Base-by-base conservation (phyloP, 768 basidiomycete species). In the Macrolepiota albuminosa region DNA sequence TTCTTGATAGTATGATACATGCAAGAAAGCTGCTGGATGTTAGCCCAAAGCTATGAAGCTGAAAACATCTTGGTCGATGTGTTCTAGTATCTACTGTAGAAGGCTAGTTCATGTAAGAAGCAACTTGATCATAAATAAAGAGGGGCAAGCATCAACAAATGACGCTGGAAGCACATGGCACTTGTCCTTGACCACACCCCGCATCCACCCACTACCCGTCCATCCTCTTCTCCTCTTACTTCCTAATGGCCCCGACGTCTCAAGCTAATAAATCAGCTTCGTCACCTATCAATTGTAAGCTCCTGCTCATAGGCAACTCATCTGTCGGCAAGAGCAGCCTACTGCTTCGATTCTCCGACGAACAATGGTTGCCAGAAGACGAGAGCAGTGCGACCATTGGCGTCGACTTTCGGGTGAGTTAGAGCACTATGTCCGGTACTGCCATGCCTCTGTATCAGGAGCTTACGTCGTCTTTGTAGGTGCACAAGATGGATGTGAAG, bases 241-340 rank as follows among this genome's bases (percentile, higher is more conserved):
- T 1, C 31, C 55, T 47, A 13, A 77, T 76, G 76, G 67, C 73
- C 34, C 71, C 76, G 42, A 70, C 69, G 54, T 58, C 71, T 56
- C 67, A 66, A 37, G 53, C 68, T 54, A 61, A 65, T 53, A 61
- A 66, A 70, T 65, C 67, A 37, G 48, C 75, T 61, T 36, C 67
- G n/a, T 64, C 76, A 45, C 81, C 84, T 8, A 78, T 90, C 47
- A 93, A 93, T 57, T 85, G 88, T 70, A 94, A 94, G 73, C 80
- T 94, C 2, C 81, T 94, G 9, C 79, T 94, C 36, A 93, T 93
- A 53, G 91, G 91, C 39, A 93, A 93, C 68, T 89, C 90, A 10
- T 91, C 89, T 4, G 96, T 98, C 16, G 96, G 96, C 66, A 92
- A 95, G 79, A 93, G 90, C 63, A 94, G 92, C 66, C 78, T 98